A percentile compares a stretch with the other conserved stretches of the same genome.
These are phyloP conservation scores for Sugiyamaella americana DNA, from an alignment of 805 yeast genomes.

Conservation along the genomic window DNA sequence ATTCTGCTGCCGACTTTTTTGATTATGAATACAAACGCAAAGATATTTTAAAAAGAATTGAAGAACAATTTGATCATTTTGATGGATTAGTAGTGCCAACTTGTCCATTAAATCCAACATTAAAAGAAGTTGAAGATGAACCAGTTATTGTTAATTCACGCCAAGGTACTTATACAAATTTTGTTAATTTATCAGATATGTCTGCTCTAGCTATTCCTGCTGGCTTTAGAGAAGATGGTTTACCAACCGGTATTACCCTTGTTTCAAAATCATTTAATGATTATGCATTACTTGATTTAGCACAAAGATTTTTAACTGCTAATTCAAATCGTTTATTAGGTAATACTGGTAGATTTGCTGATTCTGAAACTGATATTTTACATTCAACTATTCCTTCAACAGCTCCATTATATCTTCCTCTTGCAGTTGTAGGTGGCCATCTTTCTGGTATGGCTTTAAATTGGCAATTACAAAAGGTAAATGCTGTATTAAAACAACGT, in stretches of 20 bases:
- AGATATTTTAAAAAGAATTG: constrained; percentile 62
- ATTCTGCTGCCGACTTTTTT: constrained; percentile 77
- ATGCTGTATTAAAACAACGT: constrained; percentile 61
- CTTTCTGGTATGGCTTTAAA: constrained; percentile 80
- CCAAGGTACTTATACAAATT: constrained; percentile 98
- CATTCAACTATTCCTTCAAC: constrained; percentile 43
- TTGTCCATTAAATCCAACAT: constrained; percentile 85
- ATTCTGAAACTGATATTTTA: constrained; percentile 39
- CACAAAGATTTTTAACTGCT: constrained; percentile 53
- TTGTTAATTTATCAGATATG: constrained; percentile 89
- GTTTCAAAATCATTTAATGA: constrained; percentile 80
- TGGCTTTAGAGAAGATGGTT: constrained; percentile 80
- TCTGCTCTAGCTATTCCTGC: constrained; percentile 89
- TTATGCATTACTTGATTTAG: constrained; percentile 80
- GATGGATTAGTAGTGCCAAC: constrained; percentile 89
- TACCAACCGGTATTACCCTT: constrained; percentile 87
- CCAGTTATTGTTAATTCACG: constrained; percentile 78
- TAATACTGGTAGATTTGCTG: constrained; percentile 35
- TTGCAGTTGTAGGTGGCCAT: constrained; percentile 98
- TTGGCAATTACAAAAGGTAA: constrained; percentile 86
- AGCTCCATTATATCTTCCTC: constrained; percentile 41
- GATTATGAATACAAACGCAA: constrained; percentile 83
- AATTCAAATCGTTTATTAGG: constrained; percentile 52
- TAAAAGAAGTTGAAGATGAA: constrained; percentile 63
- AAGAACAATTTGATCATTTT: constrained; percentile 46